Base-by-base conservation (phyloP, 106 monocot genomes). In the Acanthochlamys bracteata region DNA sequence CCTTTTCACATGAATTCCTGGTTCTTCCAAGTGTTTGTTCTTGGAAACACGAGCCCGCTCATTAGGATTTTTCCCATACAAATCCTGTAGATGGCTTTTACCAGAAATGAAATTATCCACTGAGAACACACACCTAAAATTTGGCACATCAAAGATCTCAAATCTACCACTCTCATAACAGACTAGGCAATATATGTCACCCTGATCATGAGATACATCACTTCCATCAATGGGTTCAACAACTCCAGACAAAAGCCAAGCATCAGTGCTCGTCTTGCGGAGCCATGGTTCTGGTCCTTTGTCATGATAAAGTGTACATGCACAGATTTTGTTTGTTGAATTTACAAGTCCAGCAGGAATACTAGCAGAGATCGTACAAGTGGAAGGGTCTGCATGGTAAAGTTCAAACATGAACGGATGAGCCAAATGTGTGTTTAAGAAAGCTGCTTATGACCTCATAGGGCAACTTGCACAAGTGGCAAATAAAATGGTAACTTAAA, bases 271-370 rank as follows among this genome's bases (percentile, higher is more conserved):
- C 67, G 96, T 70, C 59, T 88, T 91, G 9, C 76, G 82, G 20
- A 98, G 84, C 90, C 88, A 98, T 62, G 88, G 76, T 21, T 98
- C 88, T 41, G 88, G 91, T 19, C 88, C 96, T 77, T 80, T 83
- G 75, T 98, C 96, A 77, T 76, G 67, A 77, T 98, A 98, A 64
- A 98, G 96, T 21, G 88, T 71, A 79, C 91, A 98, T 43, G 96
- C 67, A 74, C 85, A 69, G 59, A 98, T 62, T 41, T 65, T 27
- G 33, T 91, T 83, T 19, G 27, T 63, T 70, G 77, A 84, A 64
- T 56, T 79, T 61, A 74, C 58, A 82, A 76, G 76, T 57, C 75
- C 61, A 23, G 80, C 25, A 42, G 87, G 87, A 17, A 72, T 66
- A 66, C 63, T 82, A 43, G 86, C 40, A 46, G 91, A 85, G 25